Evolutionary conservation across 192 early-diverging fungal species (phyloP).

Genomic region (Coemansia sp.): DNA sequence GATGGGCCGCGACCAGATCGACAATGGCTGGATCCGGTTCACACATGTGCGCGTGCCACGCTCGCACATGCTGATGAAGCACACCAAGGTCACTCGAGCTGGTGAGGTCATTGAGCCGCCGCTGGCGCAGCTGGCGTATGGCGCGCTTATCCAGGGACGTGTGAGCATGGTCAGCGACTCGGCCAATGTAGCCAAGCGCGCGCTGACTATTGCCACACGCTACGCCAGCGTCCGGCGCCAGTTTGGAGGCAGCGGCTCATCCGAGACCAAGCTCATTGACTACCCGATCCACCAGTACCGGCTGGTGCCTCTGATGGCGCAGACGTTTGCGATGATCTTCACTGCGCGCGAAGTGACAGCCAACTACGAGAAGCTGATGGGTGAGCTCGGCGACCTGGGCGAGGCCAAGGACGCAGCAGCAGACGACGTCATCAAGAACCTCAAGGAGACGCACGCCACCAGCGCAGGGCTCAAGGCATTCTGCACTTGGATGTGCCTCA

Average conservation of each 20-base stretch:
- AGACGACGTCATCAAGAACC: slow-evolving; percentile 64
- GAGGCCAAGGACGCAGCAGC: slow-evolving; percentile 57
- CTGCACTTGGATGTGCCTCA: slow-evolving; percentile 87
- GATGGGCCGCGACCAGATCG: slow-evolving; percentile 88
- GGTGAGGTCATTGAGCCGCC: slow-evolving; percentile 79
- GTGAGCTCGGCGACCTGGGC: slow-evolving; percentile 64
- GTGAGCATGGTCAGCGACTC: slow-evolving; percentile 82
- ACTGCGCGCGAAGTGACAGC: slow-evolving; percentile 77
- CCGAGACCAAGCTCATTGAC: slow-evolving; percentile 87
- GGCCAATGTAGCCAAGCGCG: slow-evolving; percentile 84
- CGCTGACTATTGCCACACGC: slow-evolving; percentile 84
- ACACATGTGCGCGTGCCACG: slow-evolving; percentile 88
- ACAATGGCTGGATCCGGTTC: slow-evolving; percentile 93
- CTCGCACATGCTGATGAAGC: slow-evolving; percentile 90
- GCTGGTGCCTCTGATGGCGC: slow-evolving; percentile 86
- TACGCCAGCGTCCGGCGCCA: slow-evolving; percentile 91
- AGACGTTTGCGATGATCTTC: slow-evolving; percentile 88
- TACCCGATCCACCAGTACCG: slow-evolving; percentile 93
- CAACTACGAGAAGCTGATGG: slow-evolving; percentile 78
- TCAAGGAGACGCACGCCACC: slow-evolving; percentile 91
- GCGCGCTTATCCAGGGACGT: slow-evolving; percentile 81
- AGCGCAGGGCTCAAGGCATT: slow-evolving; percentile 90
- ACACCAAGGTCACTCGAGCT: slow-evolving; percentile 79
- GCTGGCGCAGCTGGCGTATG: slow-evolving; percentile 81
- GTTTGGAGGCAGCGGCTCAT: slow-evolving; percentile 61